Conservation (phyloP, 164 flowering plant genomes). For the Platanus orientalis region DNA sequence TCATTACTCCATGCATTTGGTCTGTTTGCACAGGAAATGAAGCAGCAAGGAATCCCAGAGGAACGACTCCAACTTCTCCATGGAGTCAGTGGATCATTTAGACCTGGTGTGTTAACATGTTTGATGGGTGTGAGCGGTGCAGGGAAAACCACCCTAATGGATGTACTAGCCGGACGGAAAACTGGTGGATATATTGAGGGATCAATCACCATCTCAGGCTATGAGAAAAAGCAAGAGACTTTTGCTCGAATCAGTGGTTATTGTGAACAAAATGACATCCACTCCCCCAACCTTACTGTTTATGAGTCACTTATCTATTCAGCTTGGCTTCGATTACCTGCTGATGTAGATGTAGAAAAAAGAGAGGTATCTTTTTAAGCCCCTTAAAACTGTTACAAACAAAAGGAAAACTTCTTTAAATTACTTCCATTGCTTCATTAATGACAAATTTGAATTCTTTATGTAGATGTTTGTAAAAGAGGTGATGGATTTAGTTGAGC, state of each 20-base stretch:
- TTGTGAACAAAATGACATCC: too few relatives aligned
- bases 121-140: slow-evolving; percentile 62
- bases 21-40: slow-evolving; percentile 29
- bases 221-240: slow-evolving; percentile 44
- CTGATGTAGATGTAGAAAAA: slow-evolving; percentile 17
- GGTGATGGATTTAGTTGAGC: too few relatives aligned
- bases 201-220: slow-evolving; percentile 40
- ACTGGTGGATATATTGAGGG: slow-evolving; percentile 53
- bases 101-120: slow-evolving; percentile 50
- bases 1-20: neutral
- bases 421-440: neutral
- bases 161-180: slow-evolving; percentile 54
- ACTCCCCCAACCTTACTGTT: slow-evolving; percentile 47
- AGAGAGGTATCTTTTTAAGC: slow-evolving; percentile 19
- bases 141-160: slow-evolving; percentile 59
- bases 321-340: slow-evolving; percentile 35
- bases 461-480: slow-evolving; percentile 77
- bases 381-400: neutral
- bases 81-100: slow-evolving; percentile 43
- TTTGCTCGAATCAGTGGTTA: slow-evolving; percentile 49
- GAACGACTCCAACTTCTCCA: slow-evolving; percentile 29
- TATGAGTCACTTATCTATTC: slow-evolving; percentile 33
- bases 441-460: neutral
- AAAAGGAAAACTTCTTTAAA: too few relatives aligned
- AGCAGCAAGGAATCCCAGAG: slow-evolving; percentile 24